Percentiles rank a stretch among this genome's conserved stretches.
Conservation (phyloP, 1,139 yeast species). For the Suhomyces panamericanus region DNA sequence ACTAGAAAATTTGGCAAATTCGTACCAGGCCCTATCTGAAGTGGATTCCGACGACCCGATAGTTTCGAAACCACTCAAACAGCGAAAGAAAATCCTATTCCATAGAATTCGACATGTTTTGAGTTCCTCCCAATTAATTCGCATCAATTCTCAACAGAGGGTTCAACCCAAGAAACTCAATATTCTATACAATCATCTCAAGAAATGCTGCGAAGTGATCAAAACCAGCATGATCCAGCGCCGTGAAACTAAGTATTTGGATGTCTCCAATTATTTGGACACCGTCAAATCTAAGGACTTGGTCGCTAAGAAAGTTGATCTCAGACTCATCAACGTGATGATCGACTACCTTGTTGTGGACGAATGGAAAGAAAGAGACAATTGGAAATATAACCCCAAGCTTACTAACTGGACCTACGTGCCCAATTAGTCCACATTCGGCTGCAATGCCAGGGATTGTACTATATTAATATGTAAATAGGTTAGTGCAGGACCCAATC, state of each 20-base stretch:
- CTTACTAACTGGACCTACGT: conserved; percentile 22
- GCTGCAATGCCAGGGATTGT: not conserved
- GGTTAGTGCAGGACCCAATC: conserved; percentile 4
- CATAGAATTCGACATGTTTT: conserved; percentile 13
- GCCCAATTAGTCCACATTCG: not conserved
- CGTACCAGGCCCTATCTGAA: conserved; percentile 3
- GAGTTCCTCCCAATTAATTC: conserved; percentile 21
- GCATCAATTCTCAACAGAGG: conserved; percentile 25
- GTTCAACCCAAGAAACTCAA: conserved; percentile 21
- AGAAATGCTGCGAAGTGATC: conserved; percentile 16
- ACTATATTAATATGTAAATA: not conserved
- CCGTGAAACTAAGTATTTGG: conserved; percentile 5
- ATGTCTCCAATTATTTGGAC: conserved; percentile 6
- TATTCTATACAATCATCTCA: conserved; percentile 18
- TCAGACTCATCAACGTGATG: conserved; percentile 28
- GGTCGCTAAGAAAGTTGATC: conserved; percentile 19
- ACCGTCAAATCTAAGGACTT: conserved; percentile 10
- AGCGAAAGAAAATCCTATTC: conserved; percentile 9
- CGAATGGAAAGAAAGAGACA: conserved; percentile 18
- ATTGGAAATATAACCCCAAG: conserved; percentile 29
- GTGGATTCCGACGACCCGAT: conserved; percentile 1
- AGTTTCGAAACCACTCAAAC: conserved; percentile 1
- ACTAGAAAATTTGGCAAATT: conserved; percentile 22
- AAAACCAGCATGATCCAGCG: conserved; percentile 1
- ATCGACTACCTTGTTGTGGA: conserved; percentile 26